phyloP scores from a whole-genome alignment of 371 early-diverging fungal species.

The Actinomortierella wolfii region DNA sequence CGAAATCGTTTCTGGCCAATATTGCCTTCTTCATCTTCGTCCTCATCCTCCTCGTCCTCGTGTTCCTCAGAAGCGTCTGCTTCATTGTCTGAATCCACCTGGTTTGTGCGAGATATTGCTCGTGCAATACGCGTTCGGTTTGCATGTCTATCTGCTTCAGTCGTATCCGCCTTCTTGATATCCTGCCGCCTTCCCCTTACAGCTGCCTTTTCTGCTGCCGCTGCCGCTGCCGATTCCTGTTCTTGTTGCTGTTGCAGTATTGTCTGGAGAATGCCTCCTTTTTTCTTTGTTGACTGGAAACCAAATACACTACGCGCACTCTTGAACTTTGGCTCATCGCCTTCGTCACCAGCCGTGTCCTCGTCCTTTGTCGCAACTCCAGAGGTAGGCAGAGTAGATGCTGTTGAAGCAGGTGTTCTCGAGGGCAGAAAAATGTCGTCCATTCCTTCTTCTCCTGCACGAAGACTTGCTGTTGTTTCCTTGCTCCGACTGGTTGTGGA shows the following conservation, averaged over 20 bases:
- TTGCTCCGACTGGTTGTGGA: constrained; percentile 3
- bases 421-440: constrained; percentile 37
- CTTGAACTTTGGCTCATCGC: not conserved
- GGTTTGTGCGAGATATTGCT: constrained; percentile 25
- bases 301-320: constrained; percentile 34
- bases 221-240: constrained; percentile 5
- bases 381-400: not conserved
- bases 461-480: not conserved
- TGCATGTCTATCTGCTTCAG: constrained; percentile 8
- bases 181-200: constrained; percentile 10
- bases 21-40: constrained; percentile 18
- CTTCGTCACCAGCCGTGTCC: not conserved
- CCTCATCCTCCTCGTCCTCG: constrained; percentile 26
- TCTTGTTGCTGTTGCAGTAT: constrained; percentile 5
- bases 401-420: not conserved
- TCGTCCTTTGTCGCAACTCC: not conserved
- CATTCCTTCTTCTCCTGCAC: constrained; percentile 2
- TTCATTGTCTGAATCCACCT: constrained; percentile 24
- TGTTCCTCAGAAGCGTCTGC: constrained; percentile 23
- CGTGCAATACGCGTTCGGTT: constrained; percentile 22
- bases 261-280: not conserved
- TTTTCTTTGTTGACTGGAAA: constrained; percentile 16
- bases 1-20: not conserved
- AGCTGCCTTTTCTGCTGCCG: constrained; percentile 1
- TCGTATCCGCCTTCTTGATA: not conserved